Conservation (phyloP, 768 basidiomycete species). For the Calocera viscosa region DNA sequence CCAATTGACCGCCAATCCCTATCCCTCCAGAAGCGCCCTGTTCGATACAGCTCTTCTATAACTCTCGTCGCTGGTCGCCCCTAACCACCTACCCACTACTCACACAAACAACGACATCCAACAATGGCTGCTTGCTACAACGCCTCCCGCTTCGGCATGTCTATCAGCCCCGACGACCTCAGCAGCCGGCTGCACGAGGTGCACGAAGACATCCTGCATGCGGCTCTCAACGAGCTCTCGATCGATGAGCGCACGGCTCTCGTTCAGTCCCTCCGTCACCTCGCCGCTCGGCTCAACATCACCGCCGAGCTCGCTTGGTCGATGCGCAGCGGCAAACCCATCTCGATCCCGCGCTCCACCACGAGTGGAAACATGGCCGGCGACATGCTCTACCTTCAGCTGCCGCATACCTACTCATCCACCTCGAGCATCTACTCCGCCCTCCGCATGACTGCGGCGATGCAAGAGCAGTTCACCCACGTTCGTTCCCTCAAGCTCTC, state of each 20-base stretch:
- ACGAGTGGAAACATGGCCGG: background rate
- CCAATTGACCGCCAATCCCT: background rate
- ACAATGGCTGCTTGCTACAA: background rate
- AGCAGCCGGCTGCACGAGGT: slow-evolving; percentile 8
- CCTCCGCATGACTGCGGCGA: background rate
- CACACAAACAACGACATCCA: background rate
- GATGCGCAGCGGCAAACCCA: slow-evolving; percentile 4
- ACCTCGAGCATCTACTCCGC: background rate
- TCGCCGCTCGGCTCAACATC: slow-evolving; percentile 3
- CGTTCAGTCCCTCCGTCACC: background rate
- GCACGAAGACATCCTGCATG: background rate
- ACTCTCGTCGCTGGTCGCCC: background rate
- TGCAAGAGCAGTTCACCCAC: slow-evolving; percentile 3
- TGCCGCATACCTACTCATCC: background rate
- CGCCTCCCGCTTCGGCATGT: background rate
- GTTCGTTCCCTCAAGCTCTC: background rate
- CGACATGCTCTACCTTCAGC: background rate
- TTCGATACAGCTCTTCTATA: background rate
- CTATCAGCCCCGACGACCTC: background rate
- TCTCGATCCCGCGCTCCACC: background rate
- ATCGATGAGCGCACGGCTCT: background rate
- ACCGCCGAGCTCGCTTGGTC: background rate
- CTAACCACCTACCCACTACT: background rate
- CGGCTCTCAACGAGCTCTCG: background rate
- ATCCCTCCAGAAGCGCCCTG: background rate